Conservation (phyloP, 441 rosid species). For the Daphne laureola region DNA sequence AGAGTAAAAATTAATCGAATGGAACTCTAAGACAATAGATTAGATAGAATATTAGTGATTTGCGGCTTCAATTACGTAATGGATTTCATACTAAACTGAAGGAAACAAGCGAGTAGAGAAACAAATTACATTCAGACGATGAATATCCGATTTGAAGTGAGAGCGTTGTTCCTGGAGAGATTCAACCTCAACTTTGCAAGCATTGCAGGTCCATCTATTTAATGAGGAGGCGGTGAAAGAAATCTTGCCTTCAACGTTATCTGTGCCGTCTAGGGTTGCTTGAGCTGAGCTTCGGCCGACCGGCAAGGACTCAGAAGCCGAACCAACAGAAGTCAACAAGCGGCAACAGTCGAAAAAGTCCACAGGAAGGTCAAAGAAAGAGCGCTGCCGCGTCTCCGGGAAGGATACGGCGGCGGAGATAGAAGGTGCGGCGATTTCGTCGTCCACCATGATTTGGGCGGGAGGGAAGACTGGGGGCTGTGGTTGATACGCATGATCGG, state of each 20-base stretch:
- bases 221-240: conserved; percentile 24
- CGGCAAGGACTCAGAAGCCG: conserved; percentile 14
- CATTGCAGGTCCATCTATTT: conserved; percentile 83
- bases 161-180: conserved; percentile 85
- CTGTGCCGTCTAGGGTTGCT: conserved; percentile 18
- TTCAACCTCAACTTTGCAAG: conserved; percentile 71
- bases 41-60: neutral
- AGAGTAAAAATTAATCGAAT: too few species aligned
- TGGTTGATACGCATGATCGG: neutral
- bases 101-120: neutral
- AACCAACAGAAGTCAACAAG: conserved; percentile 40
- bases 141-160: conserved; percentile 90
- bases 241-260: conserved; percentile 23
- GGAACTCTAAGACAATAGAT: neutral
- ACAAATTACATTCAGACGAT: conserved; percentile 70
- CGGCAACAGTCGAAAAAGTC: conserved; percentile 62
- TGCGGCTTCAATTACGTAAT: neutral
- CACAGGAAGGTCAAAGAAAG: conserved; percentile 56
- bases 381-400: conserved; percentile 37
- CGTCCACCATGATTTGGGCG: conserved; percentile 26
- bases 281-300: conserved; percentile 15
- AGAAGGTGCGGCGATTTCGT: conserved; percentile 7
- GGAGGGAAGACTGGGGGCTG: neutral
- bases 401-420: conserved; percentile 11
- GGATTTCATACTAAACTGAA: too few species aligned